Percentiles rank a stretch among this genome's conserved stretches.
Conservation (phyloP, 2,329 filamentous ascomycete genomes). For the Nigrospora oryzae region DNA sequence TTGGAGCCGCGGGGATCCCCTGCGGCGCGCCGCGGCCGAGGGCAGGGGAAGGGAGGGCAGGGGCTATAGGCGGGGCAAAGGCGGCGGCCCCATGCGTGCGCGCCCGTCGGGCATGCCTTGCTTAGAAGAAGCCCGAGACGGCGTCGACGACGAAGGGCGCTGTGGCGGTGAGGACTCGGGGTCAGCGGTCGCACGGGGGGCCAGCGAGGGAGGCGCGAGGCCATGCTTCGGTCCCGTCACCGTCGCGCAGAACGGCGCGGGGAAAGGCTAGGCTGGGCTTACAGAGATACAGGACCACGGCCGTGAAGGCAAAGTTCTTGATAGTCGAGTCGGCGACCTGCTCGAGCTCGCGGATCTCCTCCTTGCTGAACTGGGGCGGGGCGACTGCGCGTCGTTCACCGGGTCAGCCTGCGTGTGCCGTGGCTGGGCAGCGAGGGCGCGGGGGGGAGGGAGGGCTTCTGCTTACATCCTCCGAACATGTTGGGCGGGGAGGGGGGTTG, state of each 20-base stretch:
- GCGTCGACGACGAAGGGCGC: slow-evolving; percentile 52
- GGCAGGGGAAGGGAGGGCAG: too few relatives aligned
- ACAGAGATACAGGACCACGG: slow-evolving; percentile 70
- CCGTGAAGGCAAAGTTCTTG: slow-evolving; percentile 57
- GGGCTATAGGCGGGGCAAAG: too few relatives aligned
- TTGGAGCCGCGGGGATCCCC: too few relatives aligned
- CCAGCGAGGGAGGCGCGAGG: too few relatives aligned
- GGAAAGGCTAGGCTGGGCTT: slow-evolving; percentile 24
- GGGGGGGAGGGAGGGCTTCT: not conserved
- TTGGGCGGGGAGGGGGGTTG: slow-evolving; percentile 14
- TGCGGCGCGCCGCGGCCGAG: too few relatives aligned
- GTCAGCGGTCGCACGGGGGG: not conserved
- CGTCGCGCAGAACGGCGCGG: not conserved
- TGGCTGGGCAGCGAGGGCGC: not conserved
- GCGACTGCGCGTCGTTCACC: slow-evolving; percentile 10
- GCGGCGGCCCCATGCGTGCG: too few relatives aligned
- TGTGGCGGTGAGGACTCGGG: slow-evolving; percentile 13
- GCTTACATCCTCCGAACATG: slow-evolving; percentile 58
- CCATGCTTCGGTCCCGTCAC: too few relatives aligned
- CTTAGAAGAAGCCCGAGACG: slow-evolving; percentile 28
- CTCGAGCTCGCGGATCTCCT: slow-evolving; percentile 65
- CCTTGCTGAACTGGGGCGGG: slow-evolving; percentile 57
- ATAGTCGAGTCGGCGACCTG: slow-evolving; percentile 58
- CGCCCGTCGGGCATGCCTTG: too few relatives aligned
- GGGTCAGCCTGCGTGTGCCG: not conserved